phyloP scores from a whole-genome alignment of 495 filamentous ascomycete species.

The Neurospora cerealis region DNA sequence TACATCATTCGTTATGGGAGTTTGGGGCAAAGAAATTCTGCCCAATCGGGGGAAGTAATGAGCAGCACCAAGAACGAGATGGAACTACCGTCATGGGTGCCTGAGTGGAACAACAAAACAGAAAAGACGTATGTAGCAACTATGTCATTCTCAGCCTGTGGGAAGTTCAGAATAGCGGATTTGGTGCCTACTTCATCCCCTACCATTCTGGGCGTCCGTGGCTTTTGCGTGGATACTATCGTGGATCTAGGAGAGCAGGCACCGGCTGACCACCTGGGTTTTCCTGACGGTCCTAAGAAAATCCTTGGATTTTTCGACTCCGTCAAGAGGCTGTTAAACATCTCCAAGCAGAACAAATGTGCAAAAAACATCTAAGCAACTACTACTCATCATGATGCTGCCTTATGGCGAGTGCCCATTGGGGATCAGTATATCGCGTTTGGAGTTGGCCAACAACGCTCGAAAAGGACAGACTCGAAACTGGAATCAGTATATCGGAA shows the following conservation, averaged over 20 bases:
- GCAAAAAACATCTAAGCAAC: background rate
- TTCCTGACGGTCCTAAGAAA: background rate
- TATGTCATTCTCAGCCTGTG: background rate
- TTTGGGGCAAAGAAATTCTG: background rate
- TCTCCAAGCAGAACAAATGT: background rate
- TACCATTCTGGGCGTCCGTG: background rate
- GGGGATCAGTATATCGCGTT: background rate
- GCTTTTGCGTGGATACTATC: constrained; percentile 3
- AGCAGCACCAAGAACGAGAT: constrained; percentile 2
- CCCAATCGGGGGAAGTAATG: background rate
- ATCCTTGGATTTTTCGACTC: background rate
- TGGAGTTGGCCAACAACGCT: fast-evolving
- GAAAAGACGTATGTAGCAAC: background rate
- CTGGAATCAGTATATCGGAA: background rate
- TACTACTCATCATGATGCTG: background rate
- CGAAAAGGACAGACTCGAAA: background rate
- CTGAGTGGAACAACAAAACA: background rate
- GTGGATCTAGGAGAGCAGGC: background rate
- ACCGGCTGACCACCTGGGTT: background rate
- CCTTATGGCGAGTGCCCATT: background rate
- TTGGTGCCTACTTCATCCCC: background rate
- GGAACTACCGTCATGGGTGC: constrained; percentile 8
- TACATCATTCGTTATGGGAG: background rate
- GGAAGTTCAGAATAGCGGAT: background rate
- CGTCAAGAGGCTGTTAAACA: background rate